Conservation (phyloP, 1,284 basidiomycete genomes). For the Papiliotrema nemorosa region DNA sequence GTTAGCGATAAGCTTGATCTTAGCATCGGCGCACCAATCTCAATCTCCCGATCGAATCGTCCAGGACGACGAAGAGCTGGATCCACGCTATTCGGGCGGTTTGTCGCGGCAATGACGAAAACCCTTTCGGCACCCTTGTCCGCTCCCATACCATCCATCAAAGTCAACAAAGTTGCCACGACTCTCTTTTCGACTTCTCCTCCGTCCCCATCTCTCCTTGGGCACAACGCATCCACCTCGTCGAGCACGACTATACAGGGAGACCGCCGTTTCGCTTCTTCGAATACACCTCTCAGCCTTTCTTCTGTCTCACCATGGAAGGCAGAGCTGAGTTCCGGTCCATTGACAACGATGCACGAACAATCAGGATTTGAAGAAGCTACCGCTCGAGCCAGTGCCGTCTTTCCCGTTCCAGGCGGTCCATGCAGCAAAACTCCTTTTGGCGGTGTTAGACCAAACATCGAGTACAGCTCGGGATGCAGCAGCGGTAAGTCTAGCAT, state of each 20-base stretch:
- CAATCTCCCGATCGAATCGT: conserved; percentile 93
- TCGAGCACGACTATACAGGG: conserved; percentile 94
- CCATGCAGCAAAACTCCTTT: conserved; percentile 86
- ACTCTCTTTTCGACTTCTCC: conserved; percentile 95
- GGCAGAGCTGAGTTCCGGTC: conserved; percentile 88
- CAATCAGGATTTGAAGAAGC: conserved; percentile 71
- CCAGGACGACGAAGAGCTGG: conserved; percentile 91
- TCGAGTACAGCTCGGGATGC: conserved; percentile 80
- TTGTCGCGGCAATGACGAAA: conserved; percentile 95
- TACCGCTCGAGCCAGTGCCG: conserved; percentile 84
- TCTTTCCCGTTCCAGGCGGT: conserved; percentile 92
- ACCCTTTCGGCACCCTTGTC: conserved; percentile 57
- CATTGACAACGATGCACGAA: conserved; percentile 83
- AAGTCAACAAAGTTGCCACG: conserved; percentile 89
- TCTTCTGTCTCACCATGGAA: conserved; percentile 97
- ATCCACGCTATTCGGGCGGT: conserved; percentile 95
- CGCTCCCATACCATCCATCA: conserved; percentile 85
- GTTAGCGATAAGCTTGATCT: not conserved
- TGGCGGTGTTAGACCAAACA: conserved; percentile 87
- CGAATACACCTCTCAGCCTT: conserved; percentile 82
- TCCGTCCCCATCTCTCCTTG: conserved; percentile 76
- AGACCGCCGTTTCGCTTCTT: conserved; percentile 71
- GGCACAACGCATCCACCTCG: conserved; percentile 93
- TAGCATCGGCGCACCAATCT: conserved; percentile 68
- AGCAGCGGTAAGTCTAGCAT: conserved; percentile 93